phyloP scores from a whole-genome alignment of 2,329 filamentous ascomycete genomes.

The Aspergillus pseudoterreus region DNA sequence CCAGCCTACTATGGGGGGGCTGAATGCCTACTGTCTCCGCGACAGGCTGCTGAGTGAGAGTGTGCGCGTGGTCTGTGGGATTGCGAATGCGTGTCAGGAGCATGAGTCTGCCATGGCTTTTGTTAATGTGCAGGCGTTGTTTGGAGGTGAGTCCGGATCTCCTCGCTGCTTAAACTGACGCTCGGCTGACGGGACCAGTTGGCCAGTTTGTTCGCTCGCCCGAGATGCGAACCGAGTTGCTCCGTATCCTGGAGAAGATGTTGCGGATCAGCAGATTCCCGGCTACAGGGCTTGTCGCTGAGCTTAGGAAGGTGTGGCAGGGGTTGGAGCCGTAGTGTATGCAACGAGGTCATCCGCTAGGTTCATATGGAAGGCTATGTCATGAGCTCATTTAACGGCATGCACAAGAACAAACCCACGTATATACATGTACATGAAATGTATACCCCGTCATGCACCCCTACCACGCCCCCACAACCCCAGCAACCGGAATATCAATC shows the following conservation, averaged over 20 bases:
- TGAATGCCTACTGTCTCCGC: slow-evolving; percentile 39
- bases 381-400: too few species aligned
- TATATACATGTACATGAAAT: neutral
- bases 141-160: slow-evolving; percentile 9
- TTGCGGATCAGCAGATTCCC: slow-evolving; percentile 15
- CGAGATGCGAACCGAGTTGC: slow-evolving; percentile 9
- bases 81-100: slow-evolving; percentile 13
- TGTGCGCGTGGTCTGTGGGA: slow-evolving; percentile 12
- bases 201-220: slow-evolving; percentile 14
- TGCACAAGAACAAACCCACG: neutral
- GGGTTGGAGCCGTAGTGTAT: slow-evolving; percentile 14
- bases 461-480: slow-evolving; percentile 33
- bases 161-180: neutral
- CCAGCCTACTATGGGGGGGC: slow-evolving; percentile 48
- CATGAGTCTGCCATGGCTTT: slow-evolving; percentile 18
- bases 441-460: neutral
- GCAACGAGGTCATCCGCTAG: too few species aligned
- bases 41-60: slow-evolving; percentile 15
- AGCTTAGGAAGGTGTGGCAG: slow-evolving; percentile 9
- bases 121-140: slow-evolving; percentile 20
- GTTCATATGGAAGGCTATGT: too few species aligned
- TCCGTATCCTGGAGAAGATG: slow-evolving; percentile 11
- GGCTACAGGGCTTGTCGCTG: slow-evolving; percentile 8
- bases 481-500: slow-evolving; percentile 38
- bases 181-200: slow-evolving; percentile 5